Evolutionary conservation across 1,284 basidiomycete genomes (phyloP).

Genomic region (Heterobasidion irregulare): DNA sequence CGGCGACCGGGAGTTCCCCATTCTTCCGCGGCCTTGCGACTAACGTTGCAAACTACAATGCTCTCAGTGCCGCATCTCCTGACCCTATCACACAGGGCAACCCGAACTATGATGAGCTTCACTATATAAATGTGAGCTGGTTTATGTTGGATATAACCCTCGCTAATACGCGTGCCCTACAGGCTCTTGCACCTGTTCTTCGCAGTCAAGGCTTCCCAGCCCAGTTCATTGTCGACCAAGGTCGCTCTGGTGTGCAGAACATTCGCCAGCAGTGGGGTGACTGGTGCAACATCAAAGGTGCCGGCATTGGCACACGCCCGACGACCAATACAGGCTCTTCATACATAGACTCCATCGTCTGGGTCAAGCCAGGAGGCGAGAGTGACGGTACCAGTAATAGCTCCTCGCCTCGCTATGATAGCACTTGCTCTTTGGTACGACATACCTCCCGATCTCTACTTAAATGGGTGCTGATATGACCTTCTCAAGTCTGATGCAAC

Average conservation of each 20-base stretch:
- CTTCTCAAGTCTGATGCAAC: constrained; percentile 36
- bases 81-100: constrained; percentile 54
- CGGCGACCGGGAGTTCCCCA: constrained; percentile 37
- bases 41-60: constrained; percentile 61
- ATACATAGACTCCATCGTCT: constrained; percentile 55
- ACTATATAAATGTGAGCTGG: constrained; percentile 42
- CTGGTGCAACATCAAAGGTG: constrained; percentile 55
- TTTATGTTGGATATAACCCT: background rate
- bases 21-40: constrained; percentile 56
- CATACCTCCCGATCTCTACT: background rate
- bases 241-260: constrained; percentile 54
- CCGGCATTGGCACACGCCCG: constrained; percentile 54
- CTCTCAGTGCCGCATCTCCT: constrained; percentile 39
- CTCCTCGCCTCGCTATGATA: constrained; percentile 49
- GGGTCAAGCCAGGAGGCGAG: constrained; percentile 66
- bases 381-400: constrained; percentile 57
- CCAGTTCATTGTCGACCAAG: constrained; percentile 59
- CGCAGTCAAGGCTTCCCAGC: constrained; percentile 41
- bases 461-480: background rate
- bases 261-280: constrained; percentile 46
- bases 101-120: constrained; percentile 53
- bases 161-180: background rate
- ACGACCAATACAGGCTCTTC: constrained; percentile 46
- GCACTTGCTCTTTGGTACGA: constrained; percentile 42
- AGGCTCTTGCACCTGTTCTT: constrained; percentile 43